Conservation (phyloP, 2,329 filamentous ascomycete genomes). For the Aureobasidium sp. region DNA sequence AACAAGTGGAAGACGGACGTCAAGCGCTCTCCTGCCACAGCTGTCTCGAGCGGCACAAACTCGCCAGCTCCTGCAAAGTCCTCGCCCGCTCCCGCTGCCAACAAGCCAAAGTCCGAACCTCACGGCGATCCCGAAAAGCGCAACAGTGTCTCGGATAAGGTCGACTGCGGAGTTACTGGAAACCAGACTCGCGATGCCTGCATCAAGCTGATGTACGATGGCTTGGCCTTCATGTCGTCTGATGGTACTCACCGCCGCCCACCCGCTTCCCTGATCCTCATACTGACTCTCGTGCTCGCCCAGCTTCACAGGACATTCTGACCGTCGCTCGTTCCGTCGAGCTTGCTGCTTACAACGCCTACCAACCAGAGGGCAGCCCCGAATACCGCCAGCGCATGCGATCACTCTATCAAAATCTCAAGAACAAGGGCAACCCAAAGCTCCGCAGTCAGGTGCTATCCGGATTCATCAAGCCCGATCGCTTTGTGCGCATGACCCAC, state of each 20-base stretch:
- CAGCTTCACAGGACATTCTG: constrained; percentile 59
- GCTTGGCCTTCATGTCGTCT: constrained; percentile 65
- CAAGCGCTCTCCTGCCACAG: constrained; percentile 41
- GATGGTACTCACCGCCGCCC: constrained; percentile 33
- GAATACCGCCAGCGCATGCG: constrained; percentile 85
- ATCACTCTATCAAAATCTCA: constrained; percentile 89
- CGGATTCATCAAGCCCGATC: constrained; percentile 63
- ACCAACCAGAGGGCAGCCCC: constrained; percentile 61
- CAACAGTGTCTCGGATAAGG: constrained; percentile 71
- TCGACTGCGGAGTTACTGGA: constrained; percentile 69
- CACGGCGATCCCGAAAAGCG: constrained; percentile 65
- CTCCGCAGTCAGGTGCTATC: constrained; percentile 69
- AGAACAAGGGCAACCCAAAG: constrained; percentile 77
- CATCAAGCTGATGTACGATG: constrained; percentile 89
- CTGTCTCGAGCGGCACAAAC: constrained; percentile 36
- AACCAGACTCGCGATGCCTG: constrained; percentile 72
- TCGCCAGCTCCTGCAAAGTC: constrained; percentile 28
- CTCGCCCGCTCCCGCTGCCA: constrained; percentile 32
- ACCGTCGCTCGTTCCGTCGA: constrained; percentile 64
- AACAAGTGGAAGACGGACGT: constrained; percentile 80
- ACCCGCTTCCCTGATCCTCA: background rate
- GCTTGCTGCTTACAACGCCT: constrained; percentile 62
- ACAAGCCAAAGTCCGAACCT: constrained; percentile 46
- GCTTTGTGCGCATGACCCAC: constrained; percentile 79
- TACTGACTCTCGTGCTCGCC: background rate